A percentile compares a stretch with the other conserved stretches of the same genome.
Evolutionary conservation across 192 early-diverging fungal genomes (phyloP).

Genomic region (Chytriomyces confervae): DNA sequence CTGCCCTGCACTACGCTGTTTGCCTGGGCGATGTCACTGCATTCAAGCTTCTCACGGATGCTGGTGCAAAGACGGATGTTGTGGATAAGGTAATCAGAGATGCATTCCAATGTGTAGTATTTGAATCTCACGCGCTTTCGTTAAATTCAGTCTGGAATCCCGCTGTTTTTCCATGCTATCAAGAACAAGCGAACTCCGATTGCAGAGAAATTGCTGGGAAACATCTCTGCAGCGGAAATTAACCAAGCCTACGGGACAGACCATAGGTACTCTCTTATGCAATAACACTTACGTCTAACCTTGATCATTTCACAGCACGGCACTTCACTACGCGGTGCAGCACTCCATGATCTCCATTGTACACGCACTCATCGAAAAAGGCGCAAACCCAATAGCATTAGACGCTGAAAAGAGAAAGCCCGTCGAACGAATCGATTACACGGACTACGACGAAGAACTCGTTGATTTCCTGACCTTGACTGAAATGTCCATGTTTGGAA

Average conservation of each 20-base stretch:
- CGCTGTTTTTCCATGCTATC: slow-evolving; percentile 46
- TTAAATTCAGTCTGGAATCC: slow-evolving; percentile 34
- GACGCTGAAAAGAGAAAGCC: slow-evolving; percentile 36
- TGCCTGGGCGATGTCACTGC: slow-evolving; percentile 29
- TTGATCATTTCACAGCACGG: slow-evolving; percentile 34
- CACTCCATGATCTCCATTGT: slow-evolving; percentile 7
- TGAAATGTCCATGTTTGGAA: slow-evolving; percentile 36
- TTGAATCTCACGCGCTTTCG: background rate
- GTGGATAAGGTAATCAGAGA: slow-evolving; percentile 44
- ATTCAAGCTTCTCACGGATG: slow-evolving; percentile 32
- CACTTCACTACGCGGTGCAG: slow-evolving; percentile 41
- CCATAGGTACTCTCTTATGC: slow-evolving; percentile 8
- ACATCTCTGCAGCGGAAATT: background rate
- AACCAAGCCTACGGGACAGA: slow-evolving; percentile 24
- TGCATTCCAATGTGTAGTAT: background rate
- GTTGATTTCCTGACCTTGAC: slow-evolving; percentile 41
- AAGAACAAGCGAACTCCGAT: slow-evolving; percentile 27
- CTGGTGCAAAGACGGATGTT: slow-evolving; percentile 22
- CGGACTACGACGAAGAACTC: slow-evolving; percentile 27
- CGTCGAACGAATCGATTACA: slow-evolving; percentile 26
- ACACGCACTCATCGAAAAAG: slow-evolving; percentile 30
- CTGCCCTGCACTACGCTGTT: slow-evolving; percentile 45
- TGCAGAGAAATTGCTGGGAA: slow-evolving; percentile 16
- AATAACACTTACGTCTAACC: background rate
- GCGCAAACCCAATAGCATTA: slow-evolving; percentile 36